Base-by-base conservation (phyloP, 2,329 filamentous ascomycete species). In the Venturia aucupariae region DNA sequence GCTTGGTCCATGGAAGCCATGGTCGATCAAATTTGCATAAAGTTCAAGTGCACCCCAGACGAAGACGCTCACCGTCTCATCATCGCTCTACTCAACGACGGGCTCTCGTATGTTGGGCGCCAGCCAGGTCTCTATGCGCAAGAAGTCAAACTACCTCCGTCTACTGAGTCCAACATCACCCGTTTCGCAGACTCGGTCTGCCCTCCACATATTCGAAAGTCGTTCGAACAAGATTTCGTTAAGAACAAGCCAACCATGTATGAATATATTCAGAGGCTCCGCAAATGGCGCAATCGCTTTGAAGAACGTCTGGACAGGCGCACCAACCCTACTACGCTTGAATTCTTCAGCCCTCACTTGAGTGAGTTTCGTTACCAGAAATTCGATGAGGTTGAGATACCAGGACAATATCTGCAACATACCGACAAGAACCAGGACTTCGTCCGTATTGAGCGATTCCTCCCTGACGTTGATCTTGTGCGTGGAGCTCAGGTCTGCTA, bases 401-500 rank as follows among this genome's bases (percentile, higher is more conserved):
- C 95, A 3, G 94, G 94, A 0, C 94, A 99, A 74, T 99, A 99
- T 75, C 80, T 97, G 67, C 88, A 96, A 73, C 94, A 97, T 78
- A 95, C 94, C 75, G 95, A 99, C 72, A 99, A 97, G 84, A 99
- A 99, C 75, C 92, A 96, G 71, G 94, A 99, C 75, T 99, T 99
- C 73, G 88, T 99, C 68, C 89, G 92, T 57, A 97, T 99, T 68
- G 95, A 99, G 75, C 89, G 93, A 30, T 99, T 99, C 84, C 78
- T 99, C 70, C 92, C 95, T 11, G 90, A 94, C 68, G 92, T 99
- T 24, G 93, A 99, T 70, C 82, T 97, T 62, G 90, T 99, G 51
- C 88, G 94, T 64, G 90, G 89, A 11, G 91, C 96, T 70, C 92
- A 92, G 64, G 88, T 92, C 38, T 97, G 93, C 61, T 93, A 97